phyloP scores from a whole-genome alignment of 2,329 filamentous ascomycete species.

The Phialophora tarda region DNA sequence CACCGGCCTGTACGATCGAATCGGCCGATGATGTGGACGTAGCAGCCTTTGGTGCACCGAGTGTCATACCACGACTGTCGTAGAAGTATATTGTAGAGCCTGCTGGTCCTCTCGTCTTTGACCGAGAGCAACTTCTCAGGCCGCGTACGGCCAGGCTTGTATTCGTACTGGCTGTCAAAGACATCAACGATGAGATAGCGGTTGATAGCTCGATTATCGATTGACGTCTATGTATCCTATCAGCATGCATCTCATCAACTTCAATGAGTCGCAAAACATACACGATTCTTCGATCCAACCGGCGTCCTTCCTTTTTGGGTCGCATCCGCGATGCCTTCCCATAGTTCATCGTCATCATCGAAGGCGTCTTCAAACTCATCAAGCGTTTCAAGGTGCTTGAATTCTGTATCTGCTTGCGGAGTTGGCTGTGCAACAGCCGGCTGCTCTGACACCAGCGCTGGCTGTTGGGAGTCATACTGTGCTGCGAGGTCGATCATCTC shows the following conservation, averaged over 20 bases:
- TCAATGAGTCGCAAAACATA: conserved; percentile 51
- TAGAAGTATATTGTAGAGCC: conserved; percentile 72
- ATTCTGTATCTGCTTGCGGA: conserved; percentile 4
- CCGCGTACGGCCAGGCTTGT: conserved; percentile 63
- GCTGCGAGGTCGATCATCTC: conserved; percentile 40
- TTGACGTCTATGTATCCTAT: conserved; percentile 70
- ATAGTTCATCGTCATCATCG: conserved; percentile 75
- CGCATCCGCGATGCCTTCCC: conserved; percentile 66
- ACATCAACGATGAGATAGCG: conserved; percentile 82
- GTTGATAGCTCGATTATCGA: conserved; percentile 72
- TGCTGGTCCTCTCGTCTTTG: conserved; percentile 73
- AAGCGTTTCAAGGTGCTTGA: conserved; percentile 29
- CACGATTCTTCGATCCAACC: conserved; percentile 57
- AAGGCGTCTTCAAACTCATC: conserved; percentile 62
- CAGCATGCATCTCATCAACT: conserved; percentile 58
- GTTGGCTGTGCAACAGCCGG: not conserved
- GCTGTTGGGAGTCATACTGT: conserved; percentile 35
- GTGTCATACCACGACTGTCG: conserved; percentile 88
- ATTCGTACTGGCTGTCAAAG: conserved; percentile 70
- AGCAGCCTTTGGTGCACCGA: conserved; percentile 72
- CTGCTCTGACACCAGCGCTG: conserved; percentile 5
- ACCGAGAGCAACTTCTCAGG: conserved; percentile 84
- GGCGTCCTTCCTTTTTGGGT: conserved; percentile 63
- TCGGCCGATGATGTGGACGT: conserved; percentile 82
- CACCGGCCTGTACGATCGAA: conserved; percentile 75